Evolutionary conservation across 352 stramenopile species (phyloP).

Genomic region (Globisporangium abappressorium): DNA sequence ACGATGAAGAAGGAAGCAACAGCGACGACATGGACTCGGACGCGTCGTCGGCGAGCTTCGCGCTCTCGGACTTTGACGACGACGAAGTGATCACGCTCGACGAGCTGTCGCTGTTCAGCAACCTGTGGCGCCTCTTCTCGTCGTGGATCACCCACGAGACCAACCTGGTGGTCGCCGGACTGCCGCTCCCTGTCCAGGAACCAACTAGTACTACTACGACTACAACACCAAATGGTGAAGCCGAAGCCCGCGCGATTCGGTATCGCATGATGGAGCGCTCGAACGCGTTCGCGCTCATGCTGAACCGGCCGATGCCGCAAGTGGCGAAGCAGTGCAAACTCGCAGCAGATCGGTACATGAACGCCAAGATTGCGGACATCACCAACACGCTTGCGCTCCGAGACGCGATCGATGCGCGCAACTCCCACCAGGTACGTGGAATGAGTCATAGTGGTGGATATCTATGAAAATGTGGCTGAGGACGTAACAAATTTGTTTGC

Average conservation of each 20-base stretch:
- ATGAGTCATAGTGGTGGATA: too few relatives aligned
- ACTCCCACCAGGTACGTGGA: slow-evolving; percentile 47
- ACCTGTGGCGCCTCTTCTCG: slow-evolving; percentile 70
- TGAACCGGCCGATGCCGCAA: slow-evolving; percentile 48
- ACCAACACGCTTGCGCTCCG: slow-evolving; percentile 56
- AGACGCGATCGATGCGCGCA: slow-evolving; percentile 63
- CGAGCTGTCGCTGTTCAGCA: slow-evolving; percentile 65
- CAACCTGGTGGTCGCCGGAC: slow-evolving; percentile 45
- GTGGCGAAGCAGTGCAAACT: slow-evolving; percentile 52
- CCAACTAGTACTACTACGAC: not conserved
- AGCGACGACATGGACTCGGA: slow-evolving; percentile 32
- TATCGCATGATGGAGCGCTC: slow-evolving; percentile 59
- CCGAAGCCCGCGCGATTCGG: slow-evolving; percentile 37
- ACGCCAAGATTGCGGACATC: slow-evolving; percentile 53
- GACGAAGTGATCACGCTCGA: slow-evolving; percentile 68
- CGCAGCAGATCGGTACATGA: slow-evolving; percentile 45
- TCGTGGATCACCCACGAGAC: slow-evolving; percentile 73
- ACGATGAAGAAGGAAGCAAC: slow-evolving; percentile 33
- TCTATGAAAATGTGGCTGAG: too few relatives aligned
- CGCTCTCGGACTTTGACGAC: slow-evolving; percentile 66
- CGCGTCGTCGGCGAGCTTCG: slow-evolving; percentile 54
- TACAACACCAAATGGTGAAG: slow-evolving; percentile 20
- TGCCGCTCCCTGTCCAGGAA: slow-evolving; percentile 24
- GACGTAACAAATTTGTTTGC: not conserved
- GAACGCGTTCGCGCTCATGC: slow-evolving; percentile 65